Conservation (phyloP, 805 yeast species). For the Jamesozyma jinghongensis region DNA sequence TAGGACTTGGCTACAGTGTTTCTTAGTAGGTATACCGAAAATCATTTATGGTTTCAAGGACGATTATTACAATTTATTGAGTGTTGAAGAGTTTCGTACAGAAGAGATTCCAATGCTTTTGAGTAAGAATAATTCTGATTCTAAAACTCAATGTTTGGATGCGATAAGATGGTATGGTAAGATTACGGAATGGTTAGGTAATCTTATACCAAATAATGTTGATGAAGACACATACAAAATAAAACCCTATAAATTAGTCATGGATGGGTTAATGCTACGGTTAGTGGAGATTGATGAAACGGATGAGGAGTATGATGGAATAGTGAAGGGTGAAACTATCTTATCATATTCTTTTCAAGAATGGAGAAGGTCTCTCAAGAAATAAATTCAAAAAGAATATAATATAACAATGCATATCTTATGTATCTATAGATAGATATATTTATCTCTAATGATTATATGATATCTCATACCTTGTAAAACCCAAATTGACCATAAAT, state of each 20-base stretch:
- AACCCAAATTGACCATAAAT: constrained; percentile 42
- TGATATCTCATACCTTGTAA: constrained; percentile 34
- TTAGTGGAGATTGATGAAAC: constrained; percentile 35
- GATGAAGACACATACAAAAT: constrained; percentile 50
- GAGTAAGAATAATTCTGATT: constrained; percentile 34
- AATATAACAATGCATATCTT: not conserved
- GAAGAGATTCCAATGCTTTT: constrained; percentile 67
- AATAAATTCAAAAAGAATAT: not conserved
- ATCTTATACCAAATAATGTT: constrained; percentile 25
- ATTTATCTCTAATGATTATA: not conserved
- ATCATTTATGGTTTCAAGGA: constrained; percentile 84
- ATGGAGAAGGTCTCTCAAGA: constrained; percentile 37
- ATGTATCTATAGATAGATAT: not conserved
- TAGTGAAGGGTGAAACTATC: constrained; percentile 33
- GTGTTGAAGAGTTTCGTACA: constrained; percentile 67
- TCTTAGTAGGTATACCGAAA: constrained; percentile 70
- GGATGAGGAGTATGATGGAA: constrained; percentile 30
- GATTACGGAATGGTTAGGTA: constrained; percentile 63
- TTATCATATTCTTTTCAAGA: constrained; percentile 40
- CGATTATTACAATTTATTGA: constrained; percentile 47
- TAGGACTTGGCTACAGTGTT: constrained; percentile 90
- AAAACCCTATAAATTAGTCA: constrained; percentile 43
- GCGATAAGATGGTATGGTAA: constrained; percentile 83
- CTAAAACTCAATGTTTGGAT: constrained; percentile 59
- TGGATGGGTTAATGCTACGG: constrained; percentile 44